These are phyloP conservation scores for Boeremia lycopersici DNA, from an alignment of 2,329 filamentous ascomycete genomes.

Conservation along the genomic window DNA sequence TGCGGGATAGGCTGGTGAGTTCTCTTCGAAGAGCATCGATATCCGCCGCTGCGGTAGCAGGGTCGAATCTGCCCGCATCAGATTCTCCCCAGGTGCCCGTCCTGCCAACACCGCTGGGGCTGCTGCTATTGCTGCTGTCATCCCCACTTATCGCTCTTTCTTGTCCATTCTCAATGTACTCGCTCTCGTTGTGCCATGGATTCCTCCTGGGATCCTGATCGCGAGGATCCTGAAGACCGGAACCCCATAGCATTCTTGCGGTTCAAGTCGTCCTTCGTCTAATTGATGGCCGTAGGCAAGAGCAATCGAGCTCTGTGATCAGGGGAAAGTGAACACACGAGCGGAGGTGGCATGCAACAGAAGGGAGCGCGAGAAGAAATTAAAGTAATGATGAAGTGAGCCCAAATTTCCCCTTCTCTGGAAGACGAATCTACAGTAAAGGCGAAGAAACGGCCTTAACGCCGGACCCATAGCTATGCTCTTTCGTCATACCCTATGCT, in stretches of 20 bases:
- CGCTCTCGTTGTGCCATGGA: slow-evolving; percentile 44
- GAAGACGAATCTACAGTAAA: background rate
- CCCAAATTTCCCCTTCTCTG: background rate
- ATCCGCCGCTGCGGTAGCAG: slow-evolving; percentile 63
- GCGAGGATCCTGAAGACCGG: slow-evolving; percentile 21
- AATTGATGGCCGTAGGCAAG: background rate
- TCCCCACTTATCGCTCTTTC: slow-evolving; percentile 22
- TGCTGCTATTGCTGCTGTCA: slow-evolving; percentile 25
- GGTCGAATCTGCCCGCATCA: slow-evolving; percentile 61
- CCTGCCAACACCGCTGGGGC: slow-evolving; percentile 39
- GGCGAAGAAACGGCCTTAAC: slow-evolving; percentile 11
- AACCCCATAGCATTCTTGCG: slow-evolving; percentile 31
- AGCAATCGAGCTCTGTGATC: background rate
- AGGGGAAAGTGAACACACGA: background rate
- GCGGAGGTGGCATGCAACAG: background rate
- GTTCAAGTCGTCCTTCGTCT: background rate
- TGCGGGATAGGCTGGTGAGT: slow-evolving; percentile 59
- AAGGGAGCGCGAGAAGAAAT: background rate
- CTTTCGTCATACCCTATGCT: slow-evolving; percentile 12
- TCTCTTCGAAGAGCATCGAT: slow-evolving; percentile 63
- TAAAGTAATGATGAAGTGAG: background rate
- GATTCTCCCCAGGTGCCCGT: slow-evolving; percentile 66
- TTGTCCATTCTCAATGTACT: slow-evolving; percentile 25
- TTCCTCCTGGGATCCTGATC: slow-evolving; percentile 38
- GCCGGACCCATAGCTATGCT: slow-evolving; percentile 7